Evolutionary conservation across 1,139 yeast genomes (phyloP).

Genomic region (Suhomyces wounanorum): DNA sequence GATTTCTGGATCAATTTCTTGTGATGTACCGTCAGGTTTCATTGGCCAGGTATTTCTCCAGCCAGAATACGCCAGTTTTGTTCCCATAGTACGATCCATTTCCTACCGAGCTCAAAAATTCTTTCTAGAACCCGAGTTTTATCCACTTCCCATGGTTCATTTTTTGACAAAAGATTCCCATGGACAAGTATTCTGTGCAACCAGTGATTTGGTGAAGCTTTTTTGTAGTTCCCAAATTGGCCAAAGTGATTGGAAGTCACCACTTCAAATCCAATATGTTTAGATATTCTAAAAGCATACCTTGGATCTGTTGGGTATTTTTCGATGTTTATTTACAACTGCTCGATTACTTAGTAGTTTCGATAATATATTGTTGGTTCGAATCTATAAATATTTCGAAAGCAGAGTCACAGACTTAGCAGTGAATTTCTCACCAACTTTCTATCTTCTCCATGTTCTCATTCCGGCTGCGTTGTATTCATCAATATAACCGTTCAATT

Average conservation of each 20-base stretch:
- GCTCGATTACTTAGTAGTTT: too few relatives aligned
- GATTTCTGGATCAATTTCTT: conserved; percentile 18
- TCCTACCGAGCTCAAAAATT: conserved; percentile 13
- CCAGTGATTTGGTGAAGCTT: conserved; percentile 25
- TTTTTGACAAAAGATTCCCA: conserved; percentile 17
- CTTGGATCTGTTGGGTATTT: too few relatives aligned
- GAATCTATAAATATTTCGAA: neutral
- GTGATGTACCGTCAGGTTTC: conserved; percentile 21
- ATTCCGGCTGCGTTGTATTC: neutral
- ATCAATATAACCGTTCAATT: conserved; percentile 1
- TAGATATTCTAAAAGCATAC: neutral
- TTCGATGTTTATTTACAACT: too few relatives aligned
- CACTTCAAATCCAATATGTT: conserved; percentile 16
- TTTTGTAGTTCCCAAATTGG: conserved; percentile 25
- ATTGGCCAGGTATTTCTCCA: conserved; percentile 26
- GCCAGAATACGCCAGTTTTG: conserved; percentile 19
- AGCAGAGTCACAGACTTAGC: neutral
- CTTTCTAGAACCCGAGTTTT: conserved; percentile 17
- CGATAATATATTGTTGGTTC: neutral
- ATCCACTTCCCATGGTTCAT: conserved; percentile 12
- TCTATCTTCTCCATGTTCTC: neutral
- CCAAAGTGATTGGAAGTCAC: conserved; percentile 23
- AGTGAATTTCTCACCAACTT: neutral
- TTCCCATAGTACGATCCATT: conserved; percentile 17
- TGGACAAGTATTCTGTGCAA: conserved; percentile 24